These are phyloP conservation scores for Colletotrichum abscissum DNA, from an alignment of 2,329 filamentous ascomycete species.

Conservation along the genomic window DNA sequence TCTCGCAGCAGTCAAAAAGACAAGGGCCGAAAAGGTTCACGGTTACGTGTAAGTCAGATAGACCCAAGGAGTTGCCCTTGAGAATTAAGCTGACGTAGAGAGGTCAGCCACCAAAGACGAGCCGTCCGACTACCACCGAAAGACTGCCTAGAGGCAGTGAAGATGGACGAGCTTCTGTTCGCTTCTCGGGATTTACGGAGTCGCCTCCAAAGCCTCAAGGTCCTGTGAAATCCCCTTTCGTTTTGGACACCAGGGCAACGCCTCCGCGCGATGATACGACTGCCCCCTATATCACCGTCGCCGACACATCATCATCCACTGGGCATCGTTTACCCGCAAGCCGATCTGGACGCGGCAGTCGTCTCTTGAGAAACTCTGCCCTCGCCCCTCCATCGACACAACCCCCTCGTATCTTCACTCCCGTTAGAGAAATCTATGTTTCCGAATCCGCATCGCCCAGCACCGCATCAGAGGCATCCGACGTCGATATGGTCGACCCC, in stretches of 20 bases:
- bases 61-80: background rate
- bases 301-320: background rate
- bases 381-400: background rate
- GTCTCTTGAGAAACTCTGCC: no score
- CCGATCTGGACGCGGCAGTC: background rate
- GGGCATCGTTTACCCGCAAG: background rate
- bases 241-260: background rate
- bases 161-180: background rate
- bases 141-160: background rate
- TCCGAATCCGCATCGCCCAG: background rate
- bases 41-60: background rate
- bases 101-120: background rate
- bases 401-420: conserved; percentile 11
- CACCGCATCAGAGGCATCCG: background rate
- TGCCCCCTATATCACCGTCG: conserved; percentile 1
- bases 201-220: background rate
- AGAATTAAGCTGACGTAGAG: background rate
- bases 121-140: background rate
- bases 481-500: conserved; percentile 21
- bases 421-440: background rate
- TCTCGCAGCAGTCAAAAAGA: background rate
- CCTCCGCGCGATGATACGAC: background rate
- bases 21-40: background rate
- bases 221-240: background rate
- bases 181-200: background rate